Evolutionary conservation across 306 rosid species (phyloP).

Genomic region (Quercus robur): DNA sequence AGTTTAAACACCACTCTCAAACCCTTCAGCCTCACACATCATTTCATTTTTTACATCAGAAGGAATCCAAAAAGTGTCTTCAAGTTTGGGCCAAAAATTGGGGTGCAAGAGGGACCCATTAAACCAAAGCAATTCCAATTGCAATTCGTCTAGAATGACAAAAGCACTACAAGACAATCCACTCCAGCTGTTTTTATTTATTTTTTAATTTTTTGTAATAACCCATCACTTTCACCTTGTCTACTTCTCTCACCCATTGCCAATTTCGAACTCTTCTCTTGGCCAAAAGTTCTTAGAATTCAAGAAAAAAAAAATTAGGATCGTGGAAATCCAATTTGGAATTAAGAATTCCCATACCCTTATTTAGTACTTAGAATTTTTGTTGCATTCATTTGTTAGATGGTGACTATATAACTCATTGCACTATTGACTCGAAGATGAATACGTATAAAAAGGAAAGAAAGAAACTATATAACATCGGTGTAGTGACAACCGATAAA

Average conservation of each 20-base stretch:
- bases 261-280: conserved; percentile 4
- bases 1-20: conserved; percentile 13
- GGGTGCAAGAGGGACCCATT: conserved; percentile 34
- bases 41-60: conserved; percentile 19
- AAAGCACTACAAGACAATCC: conserved; percentile 26
- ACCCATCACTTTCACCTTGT: conserved; percentile 23
- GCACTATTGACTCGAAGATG: no score
- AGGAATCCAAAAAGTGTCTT: conserved; percentile 58
- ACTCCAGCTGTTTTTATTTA: conserved; percentile 35
- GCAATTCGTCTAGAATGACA: conserved; percentile 26
- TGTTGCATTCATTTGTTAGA: neutral
- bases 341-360: neutral
- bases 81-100: conserved; percentile 25
- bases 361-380: neutral
- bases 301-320: neutral
- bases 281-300: neutral
- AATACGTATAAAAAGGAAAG: no score
- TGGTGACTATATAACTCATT: no score
- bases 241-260: neutral
- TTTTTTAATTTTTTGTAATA: conserved; percentile 1
- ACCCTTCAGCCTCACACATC: conserved; percentile 4
- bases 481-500: no score
- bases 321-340: neutral
- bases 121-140: conserved; percentile 39
- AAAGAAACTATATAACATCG: no score